A percentile compares a stretch with the other conserved stretches of the same genome.
Evolutionary conservation across 305 asterid species (phyloP).

Genomic region (Plantago lanceolata): DNA sequence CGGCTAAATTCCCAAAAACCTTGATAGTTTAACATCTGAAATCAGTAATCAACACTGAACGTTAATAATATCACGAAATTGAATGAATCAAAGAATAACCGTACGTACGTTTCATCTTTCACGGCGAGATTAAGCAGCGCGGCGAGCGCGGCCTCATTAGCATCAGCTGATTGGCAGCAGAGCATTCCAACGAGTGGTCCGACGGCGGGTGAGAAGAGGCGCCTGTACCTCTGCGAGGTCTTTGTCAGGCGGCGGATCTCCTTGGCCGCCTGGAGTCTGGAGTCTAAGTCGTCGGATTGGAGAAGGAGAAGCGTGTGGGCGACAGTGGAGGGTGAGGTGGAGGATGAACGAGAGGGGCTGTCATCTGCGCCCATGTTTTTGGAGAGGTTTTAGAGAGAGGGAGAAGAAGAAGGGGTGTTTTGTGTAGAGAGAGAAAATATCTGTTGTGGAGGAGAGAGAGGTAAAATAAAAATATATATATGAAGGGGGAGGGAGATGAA

Average conservation of each 20-base stretch:
- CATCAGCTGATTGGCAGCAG: slow-evolving; percentile 33
- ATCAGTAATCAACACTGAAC: too few species aligned
- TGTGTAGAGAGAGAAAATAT: slow-evolving; percentile 19
- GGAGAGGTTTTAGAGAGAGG: slow-evolving; percentile 15
- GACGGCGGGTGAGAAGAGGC: slow-evolving; percentile 60
- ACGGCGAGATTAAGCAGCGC: slow-evolving; percentile 79
- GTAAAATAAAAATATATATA: too few species aligned
- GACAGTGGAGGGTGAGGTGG: slow-evolving; percentile 36
- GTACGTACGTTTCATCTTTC: slow-evolving; percentile 64
- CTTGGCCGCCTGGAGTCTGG: slow-evolving; percentile 56
- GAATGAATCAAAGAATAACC: neutral
- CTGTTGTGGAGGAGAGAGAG: slow-evolving; percentile 1
- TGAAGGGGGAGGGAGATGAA: slow-evolving; percentile 27
- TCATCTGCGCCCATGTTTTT: slow-evolving; percentile 37
- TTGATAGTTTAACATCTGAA: too few species aligned
- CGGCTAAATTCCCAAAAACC: too few species aligned
- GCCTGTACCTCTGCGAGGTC: slow-evolving; percentile 80
- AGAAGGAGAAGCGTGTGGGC: slow-evolving; percentile 44
- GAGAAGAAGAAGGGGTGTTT: neutral
- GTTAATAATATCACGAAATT: too few species aligned
- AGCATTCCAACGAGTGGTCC: slow-evolving; percentile 69
- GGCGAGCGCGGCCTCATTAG: slow-evolving; percentile 66
- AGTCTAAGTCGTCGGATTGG: slow-evolving; percentile 41
- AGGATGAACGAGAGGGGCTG: slow-evolving; percentile 25
- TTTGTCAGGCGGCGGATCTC: slow-evolving; percentile 80